Evolutionary conservation across 345 rosid genomes (phyloP).

Genomic region (Barbarea vulgaris): DNA sequence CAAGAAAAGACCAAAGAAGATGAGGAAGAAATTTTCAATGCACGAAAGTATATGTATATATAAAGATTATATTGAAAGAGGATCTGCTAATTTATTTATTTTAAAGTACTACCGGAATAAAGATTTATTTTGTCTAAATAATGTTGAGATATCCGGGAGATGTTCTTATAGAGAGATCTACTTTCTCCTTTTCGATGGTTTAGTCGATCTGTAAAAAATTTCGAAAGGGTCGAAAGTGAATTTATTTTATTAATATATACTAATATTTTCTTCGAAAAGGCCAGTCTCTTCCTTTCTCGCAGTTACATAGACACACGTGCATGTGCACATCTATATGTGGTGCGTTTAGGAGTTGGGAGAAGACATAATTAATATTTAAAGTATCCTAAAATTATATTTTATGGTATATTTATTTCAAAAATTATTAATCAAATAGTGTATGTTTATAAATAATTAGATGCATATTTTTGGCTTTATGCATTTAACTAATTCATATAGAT

Average conservation of each 20-base stretch:
- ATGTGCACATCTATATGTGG: conserved; percentile 24
- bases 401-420: neutral
- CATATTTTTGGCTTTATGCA: neutral
- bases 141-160: conserved; percentile 45
- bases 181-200: conserved; percentile 25
- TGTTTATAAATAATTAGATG: neutral
- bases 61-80: conserved; percentile 29
- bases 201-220: conserved; percentile 15
- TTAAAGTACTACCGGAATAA: neutral
- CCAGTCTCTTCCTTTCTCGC: conserved; percentile 33
- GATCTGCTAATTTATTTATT: neutral
- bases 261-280: conserved; percentile 23
- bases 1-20: conserved; percentile 53
- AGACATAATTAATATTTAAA: neutral
- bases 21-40: conserved; percentile 47
- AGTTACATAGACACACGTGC: conserved; percentile 45
- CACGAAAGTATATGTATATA: conserved; percentile 32
- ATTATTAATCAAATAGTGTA: neutral
- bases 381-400: neutral
- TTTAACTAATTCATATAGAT: neutral
- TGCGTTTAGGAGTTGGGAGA: conserved; percentile 18
- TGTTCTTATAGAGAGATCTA: conserved; percentile 56
- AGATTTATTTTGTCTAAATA: conserved; percentile 31
- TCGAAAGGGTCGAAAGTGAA: conserved; percentile 20
- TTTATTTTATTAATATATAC: neutral